These are phyloP conservation scores for Thecaphora frezii DNA, from an alignment of 1,284 basidiomycete species.

Conservation along the genomic window DNA sequence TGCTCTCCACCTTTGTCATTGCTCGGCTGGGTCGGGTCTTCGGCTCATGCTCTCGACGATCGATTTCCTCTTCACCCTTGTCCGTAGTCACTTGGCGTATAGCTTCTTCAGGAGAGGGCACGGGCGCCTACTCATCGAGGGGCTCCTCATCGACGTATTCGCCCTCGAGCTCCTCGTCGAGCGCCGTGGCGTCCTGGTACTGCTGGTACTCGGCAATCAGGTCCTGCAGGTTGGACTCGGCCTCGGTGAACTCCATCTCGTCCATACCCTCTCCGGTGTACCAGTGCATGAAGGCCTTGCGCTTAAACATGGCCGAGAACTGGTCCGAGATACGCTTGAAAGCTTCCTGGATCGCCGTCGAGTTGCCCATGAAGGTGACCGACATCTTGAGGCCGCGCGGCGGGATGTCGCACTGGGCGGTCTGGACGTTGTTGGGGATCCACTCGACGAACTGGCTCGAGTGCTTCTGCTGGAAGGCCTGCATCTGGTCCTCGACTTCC, in stretches of 20 bases:
- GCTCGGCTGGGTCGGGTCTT: no score
- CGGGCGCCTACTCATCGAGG: conserved; percentile 21
- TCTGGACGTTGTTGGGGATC: conserved; percentile 59
- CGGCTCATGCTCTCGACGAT: no score
- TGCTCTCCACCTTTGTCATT: no score
- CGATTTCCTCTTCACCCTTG: no score
- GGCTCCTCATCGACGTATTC: conserved; percentile 49
- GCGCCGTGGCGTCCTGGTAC: conserved; percentile 61
- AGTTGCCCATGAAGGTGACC: conserved; percentile 60
- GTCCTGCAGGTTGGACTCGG: conserved; percentile 58
- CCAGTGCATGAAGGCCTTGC: conserved; percentile 61
- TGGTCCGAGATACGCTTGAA: conserved; percentile 59
- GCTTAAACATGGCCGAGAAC: conserved; percentile 59
- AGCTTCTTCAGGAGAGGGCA: no score
- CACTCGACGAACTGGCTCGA: conserved; percentile 57
- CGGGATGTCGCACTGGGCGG: conserved; percentile 57
- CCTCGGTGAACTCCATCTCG: conserved; percentile 61
- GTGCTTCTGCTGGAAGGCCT: conserved; percentile 55
- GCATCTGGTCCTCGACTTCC: conserved; percentile 63
- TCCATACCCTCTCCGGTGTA: conserved; percentile 61
- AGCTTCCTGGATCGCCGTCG: conserved; percentile 57
- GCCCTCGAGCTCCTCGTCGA: conserved; percentile 60
- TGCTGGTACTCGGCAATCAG: conserved; percentile 62
- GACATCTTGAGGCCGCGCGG: conserved; percentile 57
- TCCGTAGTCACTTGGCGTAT: no score